Conservation (phyloP, 1,284 basidiomycete species). For the Phlebopus sp. region DNA sequence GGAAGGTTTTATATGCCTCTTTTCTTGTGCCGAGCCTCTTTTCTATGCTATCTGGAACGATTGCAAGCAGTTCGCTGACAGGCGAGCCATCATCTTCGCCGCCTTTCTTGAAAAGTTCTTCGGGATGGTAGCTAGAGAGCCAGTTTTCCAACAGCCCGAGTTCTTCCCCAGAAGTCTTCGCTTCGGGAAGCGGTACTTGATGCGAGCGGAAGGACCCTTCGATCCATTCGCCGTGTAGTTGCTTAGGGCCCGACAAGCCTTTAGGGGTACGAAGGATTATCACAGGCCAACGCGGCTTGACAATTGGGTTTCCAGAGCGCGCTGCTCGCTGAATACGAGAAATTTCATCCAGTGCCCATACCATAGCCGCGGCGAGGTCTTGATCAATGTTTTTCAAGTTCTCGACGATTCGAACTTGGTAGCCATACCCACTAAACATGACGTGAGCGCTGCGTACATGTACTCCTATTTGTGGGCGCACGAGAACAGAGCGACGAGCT, state of each 20-base stretch:
- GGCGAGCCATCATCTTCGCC: constrained; percentile 42
- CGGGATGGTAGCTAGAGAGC: constrained; percentile 65
- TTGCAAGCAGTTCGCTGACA: constrained; percentile 47
- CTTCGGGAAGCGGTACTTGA: constrained; percentile 78
- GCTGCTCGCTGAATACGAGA: constrained; percentile 77
- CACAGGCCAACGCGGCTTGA: constrained; percentile 86
- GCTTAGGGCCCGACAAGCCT: constrained; percentile 70
- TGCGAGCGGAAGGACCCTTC: constrained; percentile 78
- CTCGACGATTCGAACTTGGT: constrained; percentile 80
- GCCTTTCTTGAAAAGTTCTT: constrained; percentile 54
- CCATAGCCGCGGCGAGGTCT: constrained; percentile 75
- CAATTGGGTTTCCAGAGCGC: constrained; percentile 67
- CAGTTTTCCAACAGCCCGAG: constrained; percentile 64
- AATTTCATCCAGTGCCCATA: constrained; percentile 81
- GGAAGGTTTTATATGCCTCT: constrained; percentile 65
- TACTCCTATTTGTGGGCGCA: constrained; percentile 12
- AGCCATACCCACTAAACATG: constrained; percentile 69
- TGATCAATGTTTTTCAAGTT: constrained; percentile 64
- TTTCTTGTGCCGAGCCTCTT: constrained; percentile 66
- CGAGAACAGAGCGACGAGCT: constrained; percentile 65
- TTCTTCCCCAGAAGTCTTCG: constrained; percentile 62
- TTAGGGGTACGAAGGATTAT: constrained; percentile 83
- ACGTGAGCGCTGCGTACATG: constrained; percentile 4
- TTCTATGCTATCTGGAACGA: constrained; percentile 51
- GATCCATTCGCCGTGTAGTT: constrained; percentile 62